Percentiles rank a stretch among this genome's conserved stretches.
These are phyloP conservation scores for Irpex sp. DNA, from an alignment of 1,284 basidiomycete species.

Conservation along the genomic window DNA sequence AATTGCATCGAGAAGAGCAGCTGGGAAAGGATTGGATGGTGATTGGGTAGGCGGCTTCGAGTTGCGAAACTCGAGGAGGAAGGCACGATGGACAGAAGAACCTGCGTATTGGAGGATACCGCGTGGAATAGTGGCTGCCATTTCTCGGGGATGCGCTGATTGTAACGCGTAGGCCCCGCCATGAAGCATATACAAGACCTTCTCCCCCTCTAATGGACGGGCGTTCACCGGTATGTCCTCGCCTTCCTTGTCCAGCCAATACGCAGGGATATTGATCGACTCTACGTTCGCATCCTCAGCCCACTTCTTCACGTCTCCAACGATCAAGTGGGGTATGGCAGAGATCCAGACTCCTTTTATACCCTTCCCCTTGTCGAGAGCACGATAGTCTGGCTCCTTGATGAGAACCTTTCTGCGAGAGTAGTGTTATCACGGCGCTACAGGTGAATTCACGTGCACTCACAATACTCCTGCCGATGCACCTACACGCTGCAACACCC, in stretches of 20 bases:
- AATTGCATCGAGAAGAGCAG: slow-evolving; percentile 45
- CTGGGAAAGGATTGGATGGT: slow-evolving; percentile 37
- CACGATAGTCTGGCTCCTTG: background rate
- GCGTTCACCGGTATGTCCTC: slow-evolving; percentile 28
- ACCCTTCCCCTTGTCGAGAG: background rate
- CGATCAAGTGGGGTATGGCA: slow-evolving; percentile 38
- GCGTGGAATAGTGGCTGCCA: slow-evolving; percentile 23
- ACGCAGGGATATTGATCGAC: slow-evolving; percentile 47
- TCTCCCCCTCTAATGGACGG: slow-evolving; percentile 42
- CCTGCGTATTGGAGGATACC: slow-evolving; percentile 17
- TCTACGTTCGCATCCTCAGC: slow-evolving; percentile 37
- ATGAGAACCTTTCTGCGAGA: background rate
- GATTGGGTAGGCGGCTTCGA: slow-evolving; percentile 19
- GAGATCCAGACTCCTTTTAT: slow-evolving; percentile 43
- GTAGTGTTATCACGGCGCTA: background rate
- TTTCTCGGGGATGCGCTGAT: slow-evolving; percentile 16
- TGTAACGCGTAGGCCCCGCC: slow-evolving; percentile 47
- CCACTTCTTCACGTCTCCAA: slow-evolving; percentile 43
- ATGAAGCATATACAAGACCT: slow-evolving; percentile 48
- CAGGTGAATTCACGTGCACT: background rate
- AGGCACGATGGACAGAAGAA: slow-evolving; percentile 24
- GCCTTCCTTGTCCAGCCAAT: slow-evolving; percentile 48
- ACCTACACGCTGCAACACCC: background rate
- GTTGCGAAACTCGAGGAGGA: slow-evolving; percentile 33
- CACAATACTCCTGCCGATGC: background rate